Percentiles rank a stretch among this genome's conserved stretches.
phyloP scores from a whole-genome alignment of 2,329 filamentous ascomycete species.

The Pyrenophora seminiperda region DNA sequence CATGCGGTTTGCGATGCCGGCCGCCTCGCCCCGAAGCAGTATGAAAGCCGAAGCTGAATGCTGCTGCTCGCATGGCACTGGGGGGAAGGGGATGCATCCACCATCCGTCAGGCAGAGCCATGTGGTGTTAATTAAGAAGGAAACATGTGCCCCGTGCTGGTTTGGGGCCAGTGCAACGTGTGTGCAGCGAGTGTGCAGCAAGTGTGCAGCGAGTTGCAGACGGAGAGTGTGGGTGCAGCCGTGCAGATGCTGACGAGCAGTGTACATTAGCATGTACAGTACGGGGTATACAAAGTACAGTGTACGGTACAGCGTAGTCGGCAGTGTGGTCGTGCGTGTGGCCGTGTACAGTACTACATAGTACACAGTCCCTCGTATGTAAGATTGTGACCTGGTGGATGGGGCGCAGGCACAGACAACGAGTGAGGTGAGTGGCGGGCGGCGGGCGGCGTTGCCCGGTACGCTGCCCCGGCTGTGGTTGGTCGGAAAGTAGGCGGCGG shows the following conservation, averaged over 20 bases:
- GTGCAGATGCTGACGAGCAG: no score
- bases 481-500: not conserved
- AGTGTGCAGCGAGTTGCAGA: no score
- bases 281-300: no score
- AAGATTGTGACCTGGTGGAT: no score
- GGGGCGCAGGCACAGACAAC: no score
- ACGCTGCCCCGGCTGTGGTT: slow-evolving; percentile 3
- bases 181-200: not conserved
- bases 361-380: no score
- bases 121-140: slow-evolving; percentile 4
- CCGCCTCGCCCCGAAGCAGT: slow-evolving; percentile 4
- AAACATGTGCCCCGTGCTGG: slow-evolving; percentile 6
- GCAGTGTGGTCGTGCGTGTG: no score
- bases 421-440: not conserved
- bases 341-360: no score
- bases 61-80: not conserved
- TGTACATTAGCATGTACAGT: no score
- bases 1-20: slow-evolving; percentile 14
- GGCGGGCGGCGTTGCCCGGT: not conserved
- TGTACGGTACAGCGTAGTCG: no score
- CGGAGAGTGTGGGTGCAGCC: no score
- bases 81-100: not conserved
- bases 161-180: not conserved
- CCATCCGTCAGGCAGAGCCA: no score
- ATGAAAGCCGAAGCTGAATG: slow-evolving; percentile 10